Percentiles rank a stretch among this genome's conserved stretches.
Evolutionary conservation across 805 yeast species (phyloP).

Genomic region (Millerago galiae): DNA sequence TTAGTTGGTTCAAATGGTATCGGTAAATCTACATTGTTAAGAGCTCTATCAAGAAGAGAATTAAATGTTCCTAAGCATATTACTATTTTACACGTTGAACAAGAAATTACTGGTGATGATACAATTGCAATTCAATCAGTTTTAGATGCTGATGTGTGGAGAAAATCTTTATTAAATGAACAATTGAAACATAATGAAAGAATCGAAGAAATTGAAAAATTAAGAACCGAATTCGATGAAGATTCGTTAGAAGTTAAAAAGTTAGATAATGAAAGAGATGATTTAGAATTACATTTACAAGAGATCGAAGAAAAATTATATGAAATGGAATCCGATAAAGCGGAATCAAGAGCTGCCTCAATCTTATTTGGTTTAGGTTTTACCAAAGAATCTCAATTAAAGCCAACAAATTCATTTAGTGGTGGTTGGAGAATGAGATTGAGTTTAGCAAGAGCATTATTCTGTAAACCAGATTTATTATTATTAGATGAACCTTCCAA

Average conservation of each 20-base stretch:
- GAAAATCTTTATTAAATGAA: slow-evolving; percentile 79
- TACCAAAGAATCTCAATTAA: slow-evolving; percentile 75
- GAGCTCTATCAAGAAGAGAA: slow-evolving; percentile 92
- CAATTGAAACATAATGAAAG: slow-evolving; percentile 70
- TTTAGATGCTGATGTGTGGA: slow-evolving; percentile 99
- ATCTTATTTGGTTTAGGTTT: slow-evolving; percentile 92
- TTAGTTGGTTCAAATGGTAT: slow-evolving; percentile 99
- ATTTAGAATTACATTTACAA: slow-evolving; percentile 69
- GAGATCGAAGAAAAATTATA: slow-evolving; percentile 76
- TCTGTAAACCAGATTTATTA: slow-evolving; percentile 92
- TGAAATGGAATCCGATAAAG: slow-evolving; percentile 96
- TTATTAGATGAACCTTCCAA: slow-evolving; percentile 97
- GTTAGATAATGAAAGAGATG: slow-evolving; percentile 85
- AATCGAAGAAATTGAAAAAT: slow-evolving; percentile 63
- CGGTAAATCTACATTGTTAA: slow-evolving; percentile 91
- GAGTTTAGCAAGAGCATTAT: slow-evolving; percentile 94
- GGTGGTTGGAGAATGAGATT: slow-evolving; percentile 99
- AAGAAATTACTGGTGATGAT: slow-evolving; percentile 93
- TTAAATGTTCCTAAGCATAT: slow-evolving; percentile 91
- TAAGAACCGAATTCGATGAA: slow-evolving; percentile 68
- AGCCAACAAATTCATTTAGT: slow-evolving; percentile 84
- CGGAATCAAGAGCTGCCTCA: slow-evolving; percentile 94
- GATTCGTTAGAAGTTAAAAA: slow-evolving; percentile 68
- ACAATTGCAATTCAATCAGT: slow-evolving; percentile 88
- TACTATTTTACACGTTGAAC: slow-evolving; percentile 94